Conservation (phyloP, 2,329 filamentous ascomycete genomes). For the Calycina herbarum region DNA sequence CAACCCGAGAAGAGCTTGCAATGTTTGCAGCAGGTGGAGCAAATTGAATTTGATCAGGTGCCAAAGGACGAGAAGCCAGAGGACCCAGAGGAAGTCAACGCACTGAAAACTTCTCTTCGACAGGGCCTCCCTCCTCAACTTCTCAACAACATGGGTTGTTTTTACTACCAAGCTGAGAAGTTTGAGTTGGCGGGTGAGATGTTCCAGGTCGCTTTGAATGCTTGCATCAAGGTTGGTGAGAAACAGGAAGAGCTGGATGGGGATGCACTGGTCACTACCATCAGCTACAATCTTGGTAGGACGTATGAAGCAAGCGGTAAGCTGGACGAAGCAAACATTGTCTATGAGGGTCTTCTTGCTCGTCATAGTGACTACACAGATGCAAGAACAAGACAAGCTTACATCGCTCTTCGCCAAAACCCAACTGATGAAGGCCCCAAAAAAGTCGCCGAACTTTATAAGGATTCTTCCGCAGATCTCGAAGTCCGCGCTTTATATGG, state of each 20-base stretch:
- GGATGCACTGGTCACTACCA: constrained; percentile 89
- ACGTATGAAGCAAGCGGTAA: constrained; percentile 87
- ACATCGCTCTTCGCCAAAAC: constrained; percentile 79
- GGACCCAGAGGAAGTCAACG: constrained; percentile 59
- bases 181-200: constrained; percentile 77
- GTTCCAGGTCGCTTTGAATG: constrained; percentile 88
- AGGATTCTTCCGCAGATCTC: constrained; percentile 79
- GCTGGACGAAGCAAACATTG: constrained; percentile 78
- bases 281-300: constrained; percentile 93
- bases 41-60: constrained; percentile 81
- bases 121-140: constrained; percentile 84
- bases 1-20: constrained; percentile 88
- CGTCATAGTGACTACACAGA: constrained; percentile 92
- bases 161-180: constrained; percentile 86
- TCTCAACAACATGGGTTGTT: constrained; percentile 96
- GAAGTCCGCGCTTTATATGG: constrained; percentile 92
- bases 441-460: constrained; percentile 80
- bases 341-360: constrained; percentile 82
- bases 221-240: constrained; percentile 79
- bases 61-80: constrained; percentile 66
- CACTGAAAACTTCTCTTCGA: constrained; percentile 62
- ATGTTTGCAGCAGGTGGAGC: constrained; percentile 88
- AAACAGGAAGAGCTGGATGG: constrained; percentile 76
- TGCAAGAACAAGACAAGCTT: constrained; percentile 82
- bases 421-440: constrained; percentile 86